Evolutionary conservation across 2,329 filamentous ascomycete genomes (phyloP).

Genomic region (Fusarium caatingaense): DNA sequence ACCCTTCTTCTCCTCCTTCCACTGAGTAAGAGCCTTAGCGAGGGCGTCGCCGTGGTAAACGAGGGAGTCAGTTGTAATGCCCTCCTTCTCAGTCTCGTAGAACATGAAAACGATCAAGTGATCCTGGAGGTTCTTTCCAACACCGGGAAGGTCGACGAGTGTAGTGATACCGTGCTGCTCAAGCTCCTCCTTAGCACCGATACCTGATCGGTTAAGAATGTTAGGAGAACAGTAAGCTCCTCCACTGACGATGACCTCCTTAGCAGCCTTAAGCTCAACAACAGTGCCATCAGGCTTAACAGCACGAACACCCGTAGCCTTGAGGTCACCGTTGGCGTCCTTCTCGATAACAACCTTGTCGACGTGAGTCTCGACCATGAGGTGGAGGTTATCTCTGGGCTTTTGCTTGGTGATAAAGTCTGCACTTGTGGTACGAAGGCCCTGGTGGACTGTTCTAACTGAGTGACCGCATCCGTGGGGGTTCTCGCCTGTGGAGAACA

Average conservation of each 20-base stretch:
- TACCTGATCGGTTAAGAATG: conserved; percentile 64
- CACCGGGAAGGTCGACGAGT: conserved; percentile 58
- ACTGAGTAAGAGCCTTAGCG: conserved; percentile 63
- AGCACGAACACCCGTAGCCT: conserved; percentile 57
- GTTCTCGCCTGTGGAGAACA: conserved; percentile 65
- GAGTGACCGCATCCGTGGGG: conserved; percentile 67
- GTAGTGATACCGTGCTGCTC: conserved; percentile 56
- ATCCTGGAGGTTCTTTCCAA: conserved; percentile 64
- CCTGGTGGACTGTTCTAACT: conserved; percentile 63
- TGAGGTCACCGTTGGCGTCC: conserved; percentile 48
- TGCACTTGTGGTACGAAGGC: conserved; percentile 63
- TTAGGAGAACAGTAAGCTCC: conserved; percentile 64
- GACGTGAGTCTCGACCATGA: conserved; percentile 61
- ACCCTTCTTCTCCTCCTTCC: conserved; percentile 68
- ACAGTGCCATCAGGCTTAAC: conserved; percentile 56
- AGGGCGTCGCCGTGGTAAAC: conserved; percentile 66
- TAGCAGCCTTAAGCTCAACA: conserved; percentile 54
- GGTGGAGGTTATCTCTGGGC: conserved; percentile 57
- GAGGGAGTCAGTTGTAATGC: conserved; percentile 64
- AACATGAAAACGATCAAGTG: conserved; percentile 68
- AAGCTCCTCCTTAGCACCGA: conserved; percentile 59
- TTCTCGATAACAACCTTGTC: conserved; percentile 63
- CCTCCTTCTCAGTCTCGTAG: conserved; percentile 65
- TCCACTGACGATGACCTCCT: conserved; percentile 55
- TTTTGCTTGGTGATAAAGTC: conserved; percentile 61